Percentiles rank a stretch among this genome's conserved stretches.
Evolutionary conservation across 1,284 basidiomycete species (phyloP).

Genomic region (Naganishia albida): DNA sequence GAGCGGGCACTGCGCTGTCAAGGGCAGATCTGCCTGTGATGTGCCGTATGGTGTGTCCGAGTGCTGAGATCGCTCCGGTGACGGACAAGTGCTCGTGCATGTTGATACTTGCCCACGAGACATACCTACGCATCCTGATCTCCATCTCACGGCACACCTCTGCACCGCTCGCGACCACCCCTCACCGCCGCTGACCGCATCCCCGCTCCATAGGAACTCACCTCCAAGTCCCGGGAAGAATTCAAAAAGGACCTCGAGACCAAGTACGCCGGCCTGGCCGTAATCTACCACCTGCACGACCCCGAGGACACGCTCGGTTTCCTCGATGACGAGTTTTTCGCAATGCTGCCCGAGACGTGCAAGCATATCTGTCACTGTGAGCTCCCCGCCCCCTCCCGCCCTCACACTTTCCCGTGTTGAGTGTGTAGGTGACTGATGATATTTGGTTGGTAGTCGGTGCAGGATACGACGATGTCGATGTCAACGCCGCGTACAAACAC

Average conservation of each 20-base stretch:
- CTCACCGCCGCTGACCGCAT: background rate
- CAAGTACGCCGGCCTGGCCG: constrained; percentile 73
- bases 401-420: background rate
- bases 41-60: too few relatives aligned
- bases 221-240: constrained; percentile 65
- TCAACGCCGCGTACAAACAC: constrained; percentile 68
- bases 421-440: too few relatives aligned
- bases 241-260: constrained; percentile 69
- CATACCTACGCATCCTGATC: background rate
- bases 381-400: background rate
- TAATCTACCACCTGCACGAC: constrained; percentile 69
- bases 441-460: constrained; percentile 60
- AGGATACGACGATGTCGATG: constrained; percentile 84
- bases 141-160: background rate
- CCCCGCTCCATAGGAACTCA: constrained; percentile 59
- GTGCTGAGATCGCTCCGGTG: too few relatives aligned
- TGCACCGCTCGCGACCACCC: too few relatives aligned
- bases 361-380: constrained; percentile 33
- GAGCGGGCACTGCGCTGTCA: too few relatives aligned
- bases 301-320: constrained; percentile 39
- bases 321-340: constrained; percentile 36
- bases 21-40: too few relatives aligned
- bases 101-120: too few relatives aligned
- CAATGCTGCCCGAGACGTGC: constrained; percentile 11
- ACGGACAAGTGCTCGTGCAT: too few relatives aligned